A percentile compares a stretch with the other conserved stretches of the same genome.
These are phyloP conservation scores for Hanseniaspora gamundiae DNA, from an alignment of 1,139 yeast species.

Conservation along the genomic window DNA sequence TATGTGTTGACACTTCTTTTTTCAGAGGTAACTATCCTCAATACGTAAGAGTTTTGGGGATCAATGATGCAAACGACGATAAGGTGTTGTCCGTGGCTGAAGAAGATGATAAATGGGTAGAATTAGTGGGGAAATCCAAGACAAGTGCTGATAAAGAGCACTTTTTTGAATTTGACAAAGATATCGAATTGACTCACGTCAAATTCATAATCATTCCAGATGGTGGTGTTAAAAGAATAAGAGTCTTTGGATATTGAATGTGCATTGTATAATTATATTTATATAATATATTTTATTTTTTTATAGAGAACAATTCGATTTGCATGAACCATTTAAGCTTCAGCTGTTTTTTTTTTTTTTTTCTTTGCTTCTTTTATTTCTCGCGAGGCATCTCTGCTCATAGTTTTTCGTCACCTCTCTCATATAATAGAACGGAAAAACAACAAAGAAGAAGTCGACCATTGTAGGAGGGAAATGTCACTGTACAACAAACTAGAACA, in stretches of 20 bases:
- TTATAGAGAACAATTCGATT: background rate
- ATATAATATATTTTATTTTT: background rate
- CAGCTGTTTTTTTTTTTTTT: too few species aligned
- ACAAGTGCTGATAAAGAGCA: conserved; percentile 79
- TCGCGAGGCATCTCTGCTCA: too few species aligned
- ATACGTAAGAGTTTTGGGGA: conserved; percentile 49
- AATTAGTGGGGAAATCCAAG: conserved; percentile 53
- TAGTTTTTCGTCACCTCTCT: too few species aligned
- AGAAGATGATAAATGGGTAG: conserved; percentile 43
- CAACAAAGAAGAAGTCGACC: too few species aligned
- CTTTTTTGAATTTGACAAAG: conserved; percentile 27
- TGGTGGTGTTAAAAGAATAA: conserved; percentile 85
- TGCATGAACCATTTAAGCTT: background rate
- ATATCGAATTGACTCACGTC: conserved; percentile 44
- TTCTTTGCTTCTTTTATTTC: too few species aligned
- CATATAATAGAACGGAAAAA: too few species aligned
- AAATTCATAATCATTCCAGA: conserved; percentile 81
- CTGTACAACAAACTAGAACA: background rate
- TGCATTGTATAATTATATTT: background rate
- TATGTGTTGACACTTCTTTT: conserved; percentile 82
- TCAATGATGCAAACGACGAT: conserved; percentile 15
- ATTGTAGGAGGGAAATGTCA: too few species aligned
- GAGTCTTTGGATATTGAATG: conserved; percentile 49
- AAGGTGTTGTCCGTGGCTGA: conserved; percentile 25
- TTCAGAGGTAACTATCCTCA: conserved; percentile 92